A percentile compares a stretch with the other conserved stretches of the same genome.
Conservation (phyloP, 2,329 filamentous ascomycete species). For the Cladosporium phlei region DNA sequence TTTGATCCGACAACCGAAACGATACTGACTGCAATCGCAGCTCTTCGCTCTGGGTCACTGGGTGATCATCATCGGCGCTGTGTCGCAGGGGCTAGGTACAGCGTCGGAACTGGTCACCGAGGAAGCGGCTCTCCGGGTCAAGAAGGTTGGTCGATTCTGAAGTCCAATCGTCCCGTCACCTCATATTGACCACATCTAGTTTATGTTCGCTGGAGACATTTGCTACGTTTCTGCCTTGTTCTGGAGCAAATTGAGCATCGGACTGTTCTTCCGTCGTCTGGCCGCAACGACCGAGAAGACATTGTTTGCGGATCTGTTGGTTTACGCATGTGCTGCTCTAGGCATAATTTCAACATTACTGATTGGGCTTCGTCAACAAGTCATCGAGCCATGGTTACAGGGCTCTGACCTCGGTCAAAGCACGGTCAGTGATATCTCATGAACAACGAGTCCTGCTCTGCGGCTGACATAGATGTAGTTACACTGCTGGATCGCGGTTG, state of each 20-base stretch:
- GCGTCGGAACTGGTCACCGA: background rate
- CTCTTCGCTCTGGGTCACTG: background rate
- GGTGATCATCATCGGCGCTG: background rate
- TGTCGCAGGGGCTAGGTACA: background rate
- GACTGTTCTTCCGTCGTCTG: conserved; percentile 5
- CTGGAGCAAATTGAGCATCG: conserved; percentile 1
- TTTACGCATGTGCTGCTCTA: background rate
- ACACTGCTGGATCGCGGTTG: background rate
- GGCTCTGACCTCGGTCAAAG: background rate
- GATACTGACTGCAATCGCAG: background rate
- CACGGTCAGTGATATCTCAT: background rate
- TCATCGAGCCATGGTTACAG: background rate
- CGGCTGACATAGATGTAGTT: background rate
- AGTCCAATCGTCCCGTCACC: too few species aligned
- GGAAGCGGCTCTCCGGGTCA: background rate
- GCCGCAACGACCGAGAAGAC: background rate
- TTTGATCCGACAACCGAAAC: too few species aligned
- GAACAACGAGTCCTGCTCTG: too few species aligned
- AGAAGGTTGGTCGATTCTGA: background rate
- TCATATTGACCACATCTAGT: background rate
- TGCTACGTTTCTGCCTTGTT: conserved; percentile 1
- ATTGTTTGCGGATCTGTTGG: background rate
- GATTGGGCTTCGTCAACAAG: background rate
- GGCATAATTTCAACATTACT: background rate
- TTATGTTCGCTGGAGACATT: conserved; percentile 1